Percentiles rank a stretch among this genome's conserved stretches.
phyloP scores from a whole-genome alignment of 2,329 filamentous ascomycete species.

The Alternaria tenuissima region DNA sequence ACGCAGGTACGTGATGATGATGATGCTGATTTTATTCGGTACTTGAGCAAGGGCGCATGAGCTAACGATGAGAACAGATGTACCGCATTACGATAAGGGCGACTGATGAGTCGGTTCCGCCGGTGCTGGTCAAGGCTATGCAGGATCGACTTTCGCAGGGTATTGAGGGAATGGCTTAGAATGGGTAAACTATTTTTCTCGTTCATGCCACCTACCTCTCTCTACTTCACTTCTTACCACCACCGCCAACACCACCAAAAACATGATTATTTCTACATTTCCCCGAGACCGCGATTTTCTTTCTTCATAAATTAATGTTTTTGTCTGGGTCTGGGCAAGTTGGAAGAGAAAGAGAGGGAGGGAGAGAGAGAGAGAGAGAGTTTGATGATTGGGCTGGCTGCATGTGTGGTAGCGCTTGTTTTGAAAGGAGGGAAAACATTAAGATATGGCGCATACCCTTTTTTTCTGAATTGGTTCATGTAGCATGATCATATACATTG shows the following conservation, averaged over 20 bases:
- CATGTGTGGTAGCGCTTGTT: conserved; percentile 3
- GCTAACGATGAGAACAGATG: conserved; percentile 70
- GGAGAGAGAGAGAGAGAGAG: background rate
- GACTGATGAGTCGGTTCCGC: conserved; percentile 88
- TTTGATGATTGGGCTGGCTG: background rate
- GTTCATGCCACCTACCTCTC: background rate
- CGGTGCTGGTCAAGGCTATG: conserved; percentile 83
- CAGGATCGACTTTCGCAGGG: conserved; percentile 77
- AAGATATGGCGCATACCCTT: conserved; percentile 18
- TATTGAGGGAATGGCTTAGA: conserved; percentile 45
- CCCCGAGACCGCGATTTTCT: background rate
- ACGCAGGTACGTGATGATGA: conserved; percentile 75
- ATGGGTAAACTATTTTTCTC: background rate
- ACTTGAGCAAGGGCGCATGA: background rate
- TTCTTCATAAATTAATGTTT: conserved; percentile 16
- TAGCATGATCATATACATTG: conserved; percentile 16
- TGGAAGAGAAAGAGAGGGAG: background rate
- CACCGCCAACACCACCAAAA: background rate
- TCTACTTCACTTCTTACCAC: background rate
- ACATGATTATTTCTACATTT: background rate
- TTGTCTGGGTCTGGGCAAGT: conserved; percentile 2
- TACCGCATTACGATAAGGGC: conserved; percentile 92
- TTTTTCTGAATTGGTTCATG: conserved; percentile 1
- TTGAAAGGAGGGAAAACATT: conserved; percentile 6
- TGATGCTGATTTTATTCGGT: no score